Percentiles rank a stretch among this genome's conserved stretches.
Evolutionary conservation across 2,329 filamentous ascomycete genomes (phyloP).

Genomic region (Pseudopyrenochaeta lycopersici): DNA sequence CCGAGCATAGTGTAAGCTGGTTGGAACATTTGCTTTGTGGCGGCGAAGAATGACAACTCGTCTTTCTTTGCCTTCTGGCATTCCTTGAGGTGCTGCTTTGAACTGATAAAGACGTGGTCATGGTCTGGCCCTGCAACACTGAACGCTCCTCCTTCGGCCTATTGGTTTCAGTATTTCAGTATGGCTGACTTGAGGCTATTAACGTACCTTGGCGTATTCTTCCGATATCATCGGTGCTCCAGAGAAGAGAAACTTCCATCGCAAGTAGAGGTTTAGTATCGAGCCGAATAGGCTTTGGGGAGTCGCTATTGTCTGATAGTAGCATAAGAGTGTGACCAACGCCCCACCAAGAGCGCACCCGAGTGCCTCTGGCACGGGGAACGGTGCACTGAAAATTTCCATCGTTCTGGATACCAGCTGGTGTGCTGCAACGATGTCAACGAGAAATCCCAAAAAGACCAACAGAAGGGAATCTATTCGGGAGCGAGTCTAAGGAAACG

Average conservation of each 20-base stretch:
- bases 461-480: neutral
- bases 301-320: neutral
- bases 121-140: constrained; percentile 1
- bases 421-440: too few relatives aligned
- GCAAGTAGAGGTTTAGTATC: neutral
- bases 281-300: neutral
- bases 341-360: neutral
- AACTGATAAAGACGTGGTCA: constrained; percentile 1
- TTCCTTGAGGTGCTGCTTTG: constrained; percentile 3
- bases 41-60: neutral
- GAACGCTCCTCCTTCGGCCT: constrained; percentile 1
- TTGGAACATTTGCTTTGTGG: constrained; percentile 7
- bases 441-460: too few relatives aligned
- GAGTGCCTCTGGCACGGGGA: neutral
- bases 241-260: neutral
- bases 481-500: neutral
- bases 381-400: neutral
- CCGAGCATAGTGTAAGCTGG: constrained; percentile 36
- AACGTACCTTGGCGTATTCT: neutral
- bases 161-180: neutral
- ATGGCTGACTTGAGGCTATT: neutral
- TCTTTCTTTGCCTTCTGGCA: constrained; percentile 1
- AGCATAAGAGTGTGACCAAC: constrained; percentile 1
- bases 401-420: too few relatives aligned
- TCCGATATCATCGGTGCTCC: neutral